Percentiles rank a stretch among this genome's conserved stretches.
Conservation (phyloP, 257 asterid species). For the Solanum neorickii region DNA sequence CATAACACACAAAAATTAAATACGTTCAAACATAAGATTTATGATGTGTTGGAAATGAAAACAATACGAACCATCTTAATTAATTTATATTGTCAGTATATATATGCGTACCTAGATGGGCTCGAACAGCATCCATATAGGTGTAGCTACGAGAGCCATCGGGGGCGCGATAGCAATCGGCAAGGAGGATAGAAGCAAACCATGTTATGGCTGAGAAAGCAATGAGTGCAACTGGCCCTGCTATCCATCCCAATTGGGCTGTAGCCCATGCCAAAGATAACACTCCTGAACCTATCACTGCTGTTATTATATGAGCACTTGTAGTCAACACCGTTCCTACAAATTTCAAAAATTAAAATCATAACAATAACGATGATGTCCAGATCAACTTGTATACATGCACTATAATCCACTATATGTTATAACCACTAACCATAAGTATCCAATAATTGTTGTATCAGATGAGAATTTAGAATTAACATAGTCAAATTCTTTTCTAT, state of each 20-base stretch:
- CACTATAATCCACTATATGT: background rate
- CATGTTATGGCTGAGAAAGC: conserved; percentile 47
- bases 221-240: conserved; percentile 41
- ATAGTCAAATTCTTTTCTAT: background rate
- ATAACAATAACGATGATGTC: background rate
- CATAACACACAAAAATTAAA: background rate
- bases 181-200: conserved; percentile 42
- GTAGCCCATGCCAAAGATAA: conserved; percentile 74
- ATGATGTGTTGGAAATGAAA: background rate
- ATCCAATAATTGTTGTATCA: background rate
- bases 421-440: background rate
- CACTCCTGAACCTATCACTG: conserved; percentile 77
- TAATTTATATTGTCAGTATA: background rate
- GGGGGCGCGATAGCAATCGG: conserved; percentile 42
- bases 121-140: conserved; percentile 38
- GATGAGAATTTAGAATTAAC: background rate
- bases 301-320: conserved; percentile 57
- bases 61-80: background rate
- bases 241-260: conserved; percentile 68
- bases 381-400: background rate
- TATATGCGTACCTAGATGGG: conserved; percentile 32
- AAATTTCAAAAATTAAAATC: background rate
- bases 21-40: background rate
- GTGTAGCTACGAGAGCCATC: conserved; percentile 40
- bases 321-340: conserved; percentile 43